Conservation (phyloP, 805 yeast genomes). For the Yarrowia osloensis region DNA sequence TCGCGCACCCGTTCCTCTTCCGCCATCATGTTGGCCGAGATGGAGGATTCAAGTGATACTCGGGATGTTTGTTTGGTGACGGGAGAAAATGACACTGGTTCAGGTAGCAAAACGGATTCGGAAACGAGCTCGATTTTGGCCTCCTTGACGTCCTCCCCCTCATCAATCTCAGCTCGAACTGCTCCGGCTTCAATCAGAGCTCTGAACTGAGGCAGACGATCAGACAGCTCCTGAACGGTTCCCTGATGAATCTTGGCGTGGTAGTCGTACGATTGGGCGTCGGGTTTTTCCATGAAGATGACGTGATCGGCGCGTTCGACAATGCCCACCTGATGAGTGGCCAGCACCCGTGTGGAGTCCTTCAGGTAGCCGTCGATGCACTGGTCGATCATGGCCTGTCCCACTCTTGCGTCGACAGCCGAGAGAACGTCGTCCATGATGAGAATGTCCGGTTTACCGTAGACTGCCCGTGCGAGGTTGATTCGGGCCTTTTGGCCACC, state of each 20-base stretch:
- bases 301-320: slow-evolving; percentile 71
- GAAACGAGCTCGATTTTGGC: no score
- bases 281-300: slow-evolving; percentile 63
- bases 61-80: slow-evolving; percentile 7
- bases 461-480: slow-evolving; percentile 79
- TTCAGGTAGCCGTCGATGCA: slow-evolving; percentile 64
- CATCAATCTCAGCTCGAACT: not conserved
- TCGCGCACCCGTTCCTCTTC: slow-evolving; percentile 32
- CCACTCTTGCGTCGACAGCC: slow-evolving; percentile 88
- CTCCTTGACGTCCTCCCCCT: not conserved
- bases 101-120: no score
- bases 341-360: slow-evolving; percentile 67
- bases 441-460: slow-evolving; percentile 63
- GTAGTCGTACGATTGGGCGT: not conserved
- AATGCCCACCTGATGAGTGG: slow-evolving; percentile 80
- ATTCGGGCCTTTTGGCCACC: slow-evolving; percentile 93
- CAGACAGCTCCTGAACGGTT: slow-evolving; percentile 54
- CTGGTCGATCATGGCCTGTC: slow-evolving; percentile 68
- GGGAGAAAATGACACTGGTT: no score
- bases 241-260: slow-evolving; percentile 45
- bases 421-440: slow-evolving; percentile 79
- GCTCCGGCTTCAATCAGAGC: slow-evolving; percentile 44
- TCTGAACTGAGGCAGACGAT: slow-evolving; percentile 50
- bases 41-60: slow-evolving; percentile 3
- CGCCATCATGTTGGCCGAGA: slow-evolving; percentile 24